These are phyloP conservation scores for Torulaspora globosa DNA, from an alignment of 1,139 yeast species.

Conservation along the genomic window DNA sequence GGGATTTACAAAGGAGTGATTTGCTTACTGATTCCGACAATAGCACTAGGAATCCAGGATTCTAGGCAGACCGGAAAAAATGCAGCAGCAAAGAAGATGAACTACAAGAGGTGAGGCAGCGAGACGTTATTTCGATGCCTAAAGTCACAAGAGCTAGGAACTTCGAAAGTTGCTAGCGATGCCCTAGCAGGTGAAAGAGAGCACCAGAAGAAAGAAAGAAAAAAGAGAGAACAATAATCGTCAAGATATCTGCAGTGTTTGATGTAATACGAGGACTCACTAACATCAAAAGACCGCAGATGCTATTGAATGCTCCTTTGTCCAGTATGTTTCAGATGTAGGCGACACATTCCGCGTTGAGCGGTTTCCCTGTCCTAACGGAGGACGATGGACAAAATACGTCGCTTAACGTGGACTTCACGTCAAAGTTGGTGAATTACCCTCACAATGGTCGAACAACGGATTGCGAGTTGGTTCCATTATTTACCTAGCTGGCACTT, in stretches of 20 bases:
- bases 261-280: background rate
- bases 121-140: no score
- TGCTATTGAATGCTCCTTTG: background rate
- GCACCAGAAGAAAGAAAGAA: background rate
- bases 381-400: no score
- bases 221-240: background rate
- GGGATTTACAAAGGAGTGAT: no score
- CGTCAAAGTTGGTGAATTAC: background rate
- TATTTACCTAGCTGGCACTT: constrained; percentile 3
- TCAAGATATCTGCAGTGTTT: background rate
- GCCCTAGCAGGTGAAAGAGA: no score
- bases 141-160: no score
- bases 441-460: background rate
- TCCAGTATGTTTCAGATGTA: background rate
- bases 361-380: no score
- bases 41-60: no score
- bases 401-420: background rate
- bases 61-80: no score
- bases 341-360: background rate
- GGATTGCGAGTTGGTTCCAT: background rate
- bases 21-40: no score
- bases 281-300: background rate
- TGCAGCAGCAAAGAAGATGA: no score
- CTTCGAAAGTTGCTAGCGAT: no score
- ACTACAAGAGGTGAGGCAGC: no score